A percentile compares a stretch with the other conserved stretches of the same genome.
These are phyloP conservation scores for Leccinum subgranulosum DNA, from an alignment of 768 basidiomycete species.

Conservation along the genomic window DNA sequence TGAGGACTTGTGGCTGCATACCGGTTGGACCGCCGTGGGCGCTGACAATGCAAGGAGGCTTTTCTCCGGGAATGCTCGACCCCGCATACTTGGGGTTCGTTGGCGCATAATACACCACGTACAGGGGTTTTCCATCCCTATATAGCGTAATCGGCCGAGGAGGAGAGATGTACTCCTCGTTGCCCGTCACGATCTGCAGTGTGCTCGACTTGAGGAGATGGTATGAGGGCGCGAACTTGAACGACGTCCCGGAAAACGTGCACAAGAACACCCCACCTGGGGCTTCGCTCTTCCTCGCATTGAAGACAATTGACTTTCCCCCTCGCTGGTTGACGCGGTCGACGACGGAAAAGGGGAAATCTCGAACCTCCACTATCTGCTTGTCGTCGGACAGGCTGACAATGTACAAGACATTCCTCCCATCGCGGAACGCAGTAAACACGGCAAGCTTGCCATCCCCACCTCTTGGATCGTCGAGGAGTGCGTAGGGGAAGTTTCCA, in stretches of 20 bases:
- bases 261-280: slow-evolving; percentile 31
- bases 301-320: slow-evolving; percentile 30
- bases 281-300: slow-evolving; percentile 32
- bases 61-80: no score
- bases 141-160: no score
- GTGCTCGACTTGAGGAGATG: neutral
- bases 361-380: slow-evolving; percentile 20
- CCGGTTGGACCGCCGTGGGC: no score
- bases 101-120: no score
- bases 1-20: no score
- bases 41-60: no score
- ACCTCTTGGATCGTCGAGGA: slow-evolving; percentile 34
- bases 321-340: slow-evolving; percentile 23
- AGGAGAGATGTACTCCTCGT: no score
- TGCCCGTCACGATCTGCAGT: no score
- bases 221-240: slow-evolving; percentile 19
- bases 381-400: slow-evolving; percentile 27
- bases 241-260: slow-evolving; percentile 20
- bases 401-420: slow-evolving; percentile 35
- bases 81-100: no score
- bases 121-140: no score
- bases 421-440: slow-evolving; percentile 33
- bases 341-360: slow-evolving; percentile 34
- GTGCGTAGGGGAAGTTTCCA: slow-evolving; percentile 44
- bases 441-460: slow-evolving; percentile 21